phyloP scores from a whole-genome alignment of 768 basidiomycete species.

The Leccinum truebloodii region DNA sequence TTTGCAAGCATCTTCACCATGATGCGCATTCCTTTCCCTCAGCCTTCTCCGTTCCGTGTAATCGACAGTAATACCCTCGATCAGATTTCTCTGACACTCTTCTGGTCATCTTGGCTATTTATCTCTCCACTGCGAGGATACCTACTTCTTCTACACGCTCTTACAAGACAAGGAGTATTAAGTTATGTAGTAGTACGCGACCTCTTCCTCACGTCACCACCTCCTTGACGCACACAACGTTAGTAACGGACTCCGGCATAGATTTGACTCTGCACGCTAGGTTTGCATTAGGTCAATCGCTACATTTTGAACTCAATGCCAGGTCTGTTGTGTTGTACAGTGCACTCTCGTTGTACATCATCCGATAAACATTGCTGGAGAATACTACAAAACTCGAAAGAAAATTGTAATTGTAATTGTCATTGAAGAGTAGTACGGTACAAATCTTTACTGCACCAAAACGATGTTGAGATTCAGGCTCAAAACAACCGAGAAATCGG shows the following conservation, averaged over 20 bases:
- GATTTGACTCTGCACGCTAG: background rate
- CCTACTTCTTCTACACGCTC: background rate
- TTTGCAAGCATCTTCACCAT: background rate
- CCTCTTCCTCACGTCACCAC: background rate
- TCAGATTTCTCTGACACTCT: background rate
- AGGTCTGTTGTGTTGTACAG: background rate
- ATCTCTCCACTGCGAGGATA: background rate
- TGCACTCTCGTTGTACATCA: background rate
- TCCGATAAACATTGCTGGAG: background rate
- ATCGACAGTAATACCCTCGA: slow-evolving; percentile 1
- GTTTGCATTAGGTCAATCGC: background rate
- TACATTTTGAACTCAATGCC: background rate
- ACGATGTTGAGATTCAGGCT: too few species aligned
- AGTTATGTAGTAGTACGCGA: background rate
- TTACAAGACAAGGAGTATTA: background rate
- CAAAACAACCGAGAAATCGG: too few species aligned
- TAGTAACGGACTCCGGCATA: background rate
- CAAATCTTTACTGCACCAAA: too few species aligned
- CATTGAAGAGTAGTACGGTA: too few species aligned
- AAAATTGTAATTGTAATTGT: too few species aligned
- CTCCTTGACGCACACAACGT: background rate
- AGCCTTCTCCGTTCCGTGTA: background rate
- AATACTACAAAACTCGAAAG: background rate
- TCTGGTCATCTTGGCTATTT: background rate
- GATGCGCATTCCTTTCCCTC: too few species aligned